These are phyloP conservation scores for Pseudonitzschia pungens DNA, from an alignment of 108 stramenopile species.

Conservation along the genomic window DNA sequence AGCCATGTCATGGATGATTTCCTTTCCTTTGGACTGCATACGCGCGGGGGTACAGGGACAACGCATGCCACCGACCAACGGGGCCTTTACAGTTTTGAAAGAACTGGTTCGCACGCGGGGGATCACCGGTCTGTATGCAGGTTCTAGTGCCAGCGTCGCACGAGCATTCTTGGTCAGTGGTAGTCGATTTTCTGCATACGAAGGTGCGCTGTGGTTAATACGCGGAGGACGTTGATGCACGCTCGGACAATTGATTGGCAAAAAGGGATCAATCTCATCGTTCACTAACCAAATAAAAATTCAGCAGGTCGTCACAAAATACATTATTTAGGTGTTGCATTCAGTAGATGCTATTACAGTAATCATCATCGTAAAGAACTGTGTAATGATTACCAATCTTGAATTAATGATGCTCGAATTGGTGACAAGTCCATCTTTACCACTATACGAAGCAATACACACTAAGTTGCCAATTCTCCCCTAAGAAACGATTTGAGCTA, in stretches of 20 bases:
- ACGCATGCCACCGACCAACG: constrained; percentile 36
- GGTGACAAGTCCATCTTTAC: too few species aligned
- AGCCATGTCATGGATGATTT: constrained; percentile 82
- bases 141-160: constrained; percentile 76
- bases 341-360: too few species aligned
- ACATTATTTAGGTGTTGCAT: too few species aligned
- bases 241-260: too few species aligned
- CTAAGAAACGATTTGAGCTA: neutral
- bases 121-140: constrained; percentile 77
- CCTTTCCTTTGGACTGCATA: constrained; percentile 89
- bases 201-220: constrained; percentile 70
- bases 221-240: constrained; percentile 44
- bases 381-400: too few species aligned
- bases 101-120: constrained; percentile 65
- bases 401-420: too few species aligned
- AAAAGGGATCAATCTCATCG: too few species aligned
- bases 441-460: too few species aligned
- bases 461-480: too few species aligned
- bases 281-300: too few species aligned
- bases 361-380: too few species aligned
- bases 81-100: constrained; percentile 45
- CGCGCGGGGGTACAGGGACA: constrained; percentile 85
- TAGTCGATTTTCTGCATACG: constrained; percentile 88
- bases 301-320: too few species aligned
- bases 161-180: constrained; percentile 90